Evolutionary conservation across 495 filamentous ascomycete species (phyloP).

Genomic region (Apiosordaria backusii): DNA sequence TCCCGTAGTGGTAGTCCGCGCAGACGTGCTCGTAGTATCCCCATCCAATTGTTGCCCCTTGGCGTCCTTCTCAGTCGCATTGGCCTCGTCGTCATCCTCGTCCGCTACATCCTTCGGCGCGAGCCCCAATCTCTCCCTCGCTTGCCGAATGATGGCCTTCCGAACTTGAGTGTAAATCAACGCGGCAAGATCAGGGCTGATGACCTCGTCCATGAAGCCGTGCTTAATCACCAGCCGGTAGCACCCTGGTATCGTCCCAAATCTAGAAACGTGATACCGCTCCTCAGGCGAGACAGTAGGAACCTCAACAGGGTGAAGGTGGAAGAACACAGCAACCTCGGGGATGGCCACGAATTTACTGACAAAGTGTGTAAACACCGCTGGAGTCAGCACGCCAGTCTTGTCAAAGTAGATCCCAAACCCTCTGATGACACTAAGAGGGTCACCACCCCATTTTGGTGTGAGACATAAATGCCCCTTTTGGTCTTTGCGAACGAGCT

Average conservation of each 20-base stretch:
- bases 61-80: conserved; percentile 6
- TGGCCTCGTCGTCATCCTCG: conserved; percentile 7
- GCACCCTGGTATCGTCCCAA: conserved; percentile 45
- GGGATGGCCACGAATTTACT: conserved; percentile 54
- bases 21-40: not conserved
- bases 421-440: conserved; percentile 43
- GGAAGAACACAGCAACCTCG: conserved; percentile 55
- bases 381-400: conserved; percentile 46
- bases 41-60: no score
- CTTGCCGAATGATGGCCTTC: conserved; percentile 46
- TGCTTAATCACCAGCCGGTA: conserved; percentile 63
- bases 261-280: conserved; percentile 34
- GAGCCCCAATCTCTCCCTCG: conserved; percentile 17
- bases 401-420: conserved; percentile 63
- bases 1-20: not conserved
- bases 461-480: conserved; percentile 28
- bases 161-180: conserved; percentile 59
- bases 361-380: conserved; percentile 57
- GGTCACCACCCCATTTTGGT: conserved; percentile 35
- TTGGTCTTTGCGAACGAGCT: conserved; percentile 32
- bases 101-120: conserved; percentile 8
- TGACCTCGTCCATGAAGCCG: conserved; percentile 61
- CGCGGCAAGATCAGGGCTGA: conserved; percentile 54
- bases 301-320: conserved; percentile 50
- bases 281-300: conserved; percentile 42